phyloP scores from a whole-genome alignment of 2,329 filamentous ascomycete species.

The Aspergillus terreus region DNA sequence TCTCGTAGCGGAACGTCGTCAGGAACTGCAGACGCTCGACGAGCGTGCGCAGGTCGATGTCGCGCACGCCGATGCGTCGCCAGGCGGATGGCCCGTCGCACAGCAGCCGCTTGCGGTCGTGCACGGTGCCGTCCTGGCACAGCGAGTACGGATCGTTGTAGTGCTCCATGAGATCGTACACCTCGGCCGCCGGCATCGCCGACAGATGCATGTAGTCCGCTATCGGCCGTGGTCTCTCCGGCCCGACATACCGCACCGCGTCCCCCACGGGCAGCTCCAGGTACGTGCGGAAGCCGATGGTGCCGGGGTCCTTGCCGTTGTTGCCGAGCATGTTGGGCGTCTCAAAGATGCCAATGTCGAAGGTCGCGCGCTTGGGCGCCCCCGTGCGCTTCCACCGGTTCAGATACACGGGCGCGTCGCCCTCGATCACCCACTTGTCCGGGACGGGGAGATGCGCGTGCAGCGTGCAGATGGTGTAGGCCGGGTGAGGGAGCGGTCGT shows the following conservation, averaged over 20 bases:
- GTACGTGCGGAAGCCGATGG: conserved; percentile 46
- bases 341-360: conserved; percentile 45
- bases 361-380: conserved; percentile 34
- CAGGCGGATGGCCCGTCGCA: conserved; percentile 36
- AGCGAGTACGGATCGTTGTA: conserved; percentile 34
- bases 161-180: conserved; percentile 33
- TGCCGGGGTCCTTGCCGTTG: conserved; percentile 45
- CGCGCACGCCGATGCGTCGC: conserved; percentile 41
- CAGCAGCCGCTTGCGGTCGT: conserved; percentile 35
- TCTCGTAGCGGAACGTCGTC: conserved; percentile 31
- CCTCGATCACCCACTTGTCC: conserved; percentile 29
- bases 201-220: conserved; percentile 21
- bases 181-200: conserved; percentile 25
- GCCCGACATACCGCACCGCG: conserved; percentile 20
- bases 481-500: conserved; percentile 36
- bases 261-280: conserved; percentile 46
- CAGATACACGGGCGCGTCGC: conserved; percentile 22
- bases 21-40: conserved; percentile 33
- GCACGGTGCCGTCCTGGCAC: conserved; percentile 31
- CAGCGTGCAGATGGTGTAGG: conserved; percentile 40
- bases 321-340: conserved; percentile 48
- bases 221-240: conserved; percentile 15
- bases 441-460: conserved; percentile 44
- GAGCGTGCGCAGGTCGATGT: conserved; percentile 31
- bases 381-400: conserved; percentile 21